A percentile compares a stretch with the other conserved stretches of the same genome.
These are phyloP conservation scores for Cladophialophora psammophila DNA, from an alignment of 2,329 filamentous ascomycete genomes.

Conservation along the genomic window DNA sequence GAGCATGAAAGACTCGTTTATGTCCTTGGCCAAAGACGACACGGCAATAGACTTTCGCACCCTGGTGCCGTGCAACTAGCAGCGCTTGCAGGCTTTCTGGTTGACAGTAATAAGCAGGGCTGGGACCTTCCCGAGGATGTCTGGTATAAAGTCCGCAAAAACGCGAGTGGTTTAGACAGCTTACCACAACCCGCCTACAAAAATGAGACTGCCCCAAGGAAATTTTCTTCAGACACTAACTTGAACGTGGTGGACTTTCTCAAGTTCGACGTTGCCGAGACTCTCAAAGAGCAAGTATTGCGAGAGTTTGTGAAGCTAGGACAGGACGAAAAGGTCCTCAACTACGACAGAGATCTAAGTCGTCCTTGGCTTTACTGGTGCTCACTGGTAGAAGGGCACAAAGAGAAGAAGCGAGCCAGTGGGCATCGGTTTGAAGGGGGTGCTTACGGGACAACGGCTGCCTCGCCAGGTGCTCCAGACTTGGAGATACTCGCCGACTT, in stretches of 20 bases:
- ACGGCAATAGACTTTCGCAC: constrained; percentile 54
- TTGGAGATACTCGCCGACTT: not conserved
- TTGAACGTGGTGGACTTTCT: constrained; percentile 55
- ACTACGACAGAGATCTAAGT: constrained; percentile 48
- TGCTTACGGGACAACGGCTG: not conserved
- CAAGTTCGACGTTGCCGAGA: constrained; percentile 50
- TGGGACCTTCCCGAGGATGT: constrained; percentile 50
- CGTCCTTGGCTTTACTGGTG: constrained; percentile 41
- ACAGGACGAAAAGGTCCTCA: constrained; percentile 33
- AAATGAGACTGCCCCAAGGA: constrained; percentile 32
- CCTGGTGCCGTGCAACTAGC: constrained; percentile 49
- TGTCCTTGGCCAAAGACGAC: constrained; percentile 36
- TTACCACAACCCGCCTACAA: constrained; percentile 41
- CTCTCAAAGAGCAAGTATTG: constrained; percentile 44
- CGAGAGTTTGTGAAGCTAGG: constrained; percentile 45
- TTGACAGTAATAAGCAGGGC: constrained; percentile 56
- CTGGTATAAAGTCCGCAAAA: constrained; percentile 43
- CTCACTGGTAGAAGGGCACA: constrained; percentile 39
- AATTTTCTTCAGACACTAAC: not conserved
- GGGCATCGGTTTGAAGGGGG: not conserved
- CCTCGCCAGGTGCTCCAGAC: not conserved
- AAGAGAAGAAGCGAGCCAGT: constrained; percentile 7
- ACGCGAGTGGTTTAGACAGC: constrained; percentile 6
- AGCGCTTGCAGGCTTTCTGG: constrained; percentile 54
- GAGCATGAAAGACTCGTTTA: constrained; percentile 62